Evolutionary conservation across 345 rosid species (phyloP), one percentile per base, ranked within the genome.

Genomic region (Orychophragmus violaceus): DNA sequence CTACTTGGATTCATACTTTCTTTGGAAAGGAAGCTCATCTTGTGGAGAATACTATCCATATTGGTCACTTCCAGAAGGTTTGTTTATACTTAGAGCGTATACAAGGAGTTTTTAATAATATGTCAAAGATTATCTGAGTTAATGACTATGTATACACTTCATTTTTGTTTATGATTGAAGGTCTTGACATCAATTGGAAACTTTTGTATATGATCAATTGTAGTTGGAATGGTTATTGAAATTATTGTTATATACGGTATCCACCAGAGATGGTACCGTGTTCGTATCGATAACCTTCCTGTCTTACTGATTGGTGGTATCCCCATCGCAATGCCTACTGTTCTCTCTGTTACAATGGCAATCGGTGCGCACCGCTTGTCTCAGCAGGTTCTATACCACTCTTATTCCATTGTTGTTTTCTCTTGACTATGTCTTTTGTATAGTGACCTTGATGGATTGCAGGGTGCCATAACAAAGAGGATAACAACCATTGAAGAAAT

Each of bases 1-100:
- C 95, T 1, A 91, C 97, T 11, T 96, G 97, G 59, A 94, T 91
- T 1, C 91, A 79, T 48, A 91, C 96, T 62, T 91, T 91, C 91
- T 91, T 91, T 11, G 96, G 97, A 36, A 91, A 85, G 75, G 97
- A 94, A 1, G 97, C 96, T 78, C 94, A 91, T 82, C 96, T 91
- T 69, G 96, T 91, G n/a, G 97, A 91, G 55, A 73, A 51, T 60
- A 91, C 97, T 21, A 85, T 80, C 3, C 93, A 91, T 60, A 79
- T 88, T 69, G 97, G 97, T 28, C 97, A 91, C 59, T 91, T 91
- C 76, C 97, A 91, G 71, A 76, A 91, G 94, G 97, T 90, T 51
- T 35, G 80, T 51, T 54, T 44, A 48, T n/a, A n/a, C n/a, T n/a
- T n/a, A n/a, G n/a, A n/a, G n/a, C n/a, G n/a, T n/a, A n/a, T n/a